Conservation (phyloP, 352 stramenopile genomes). For the Phytophthora pseudosyringae region DNA sequence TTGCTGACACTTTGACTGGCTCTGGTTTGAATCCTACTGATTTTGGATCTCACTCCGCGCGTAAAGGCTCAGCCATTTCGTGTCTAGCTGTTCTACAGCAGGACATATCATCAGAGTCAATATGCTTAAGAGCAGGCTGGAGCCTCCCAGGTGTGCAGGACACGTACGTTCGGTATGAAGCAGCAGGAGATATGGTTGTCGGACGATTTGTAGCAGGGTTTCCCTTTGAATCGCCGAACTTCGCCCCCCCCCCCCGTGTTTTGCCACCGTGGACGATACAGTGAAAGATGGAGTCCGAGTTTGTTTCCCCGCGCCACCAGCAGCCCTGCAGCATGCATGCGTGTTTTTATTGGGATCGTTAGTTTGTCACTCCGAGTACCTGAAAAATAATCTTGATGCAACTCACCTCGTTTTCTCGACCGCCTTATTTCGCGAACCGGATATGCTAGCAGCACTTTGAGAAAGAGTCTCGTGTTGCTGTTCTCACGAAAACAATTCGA, state of each 20-base stretch:
- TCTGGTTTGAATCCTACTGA: constrained; percentile 2
- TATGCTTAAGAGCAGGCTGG: constrained; percentile 30
- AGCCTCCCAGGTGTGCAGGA: constrained; percentile 26
- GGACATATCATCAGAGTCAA: constrained; percentile 19
- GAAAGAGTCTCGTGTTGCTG: too few species aligned
- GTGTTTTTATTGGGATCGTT: too few species aligned
- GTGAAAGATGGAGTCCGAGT: too few species aligned
- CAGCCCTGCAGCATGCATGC: too few species aligned
- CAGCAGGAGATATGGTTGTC: constrained; percentile 28
- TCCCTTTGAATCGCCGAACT: constrained; percentile 9
- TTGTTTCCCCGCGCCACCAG: too few species aligned
- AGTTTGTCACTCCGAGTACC: too few species aligned
- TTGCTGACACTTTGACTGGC: background rate
- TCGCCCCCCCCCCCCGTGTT: constrained; percentile 19
- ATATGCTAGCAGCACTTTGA: too few species aligned
- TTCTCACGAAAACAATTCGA: too few species aligned
- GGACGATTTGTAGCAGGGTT: constrained; percentile 20
- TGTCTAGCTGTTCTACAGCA: constrained; percentile 12
- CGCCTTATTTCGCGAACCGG: too few species aligned
- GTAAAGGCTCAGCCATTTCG: constrained; percentile 29
- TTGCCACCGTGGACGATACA: background rate
- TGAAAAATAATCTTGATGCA: too few species aligned
- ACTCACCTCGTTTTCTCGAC: too few species aligned
- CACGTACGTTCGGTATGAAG: constrained; percentile 31
- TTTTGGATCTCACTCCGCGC: constrained; percentile 27